Evolutionary conservation across 1,284 basidiomycete genomes (phyloP).

Genomic region (Mycena sp.): DNA sequence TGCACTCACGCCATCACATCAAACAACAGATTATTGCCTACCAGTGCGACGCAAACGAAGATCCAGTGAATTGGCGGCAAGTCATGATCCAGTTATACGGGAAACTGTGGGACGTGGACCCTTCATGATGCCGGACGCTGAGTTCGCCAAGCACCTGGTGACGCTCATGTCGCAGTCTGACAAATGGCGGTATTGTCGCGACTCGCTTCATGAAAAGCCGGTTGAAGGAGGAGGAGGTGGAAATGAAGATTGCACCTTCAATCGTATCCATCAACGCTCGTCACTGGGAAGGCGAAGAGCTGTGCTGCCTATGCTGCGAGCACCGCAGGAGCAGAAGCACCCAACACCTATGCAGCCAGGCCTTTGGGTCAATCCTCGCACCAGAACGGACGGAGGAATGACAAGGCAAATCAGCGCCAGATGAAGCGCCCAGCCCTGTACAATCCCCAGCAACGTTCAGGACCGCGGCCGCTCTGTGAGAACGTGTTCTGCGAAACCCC

Average conservation of each 20-base stretch:
- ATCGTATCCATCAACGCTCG: constrained; percentile 16
- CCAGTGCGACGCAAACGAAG: constrained; percentile 1
- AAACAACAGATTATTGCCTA: constrained; percentile 12
- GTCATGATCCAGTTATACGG: constrained; percentile 18
- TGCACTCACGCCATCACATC: constrained; percentile 16
- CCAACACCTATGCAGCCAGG: not conserved
- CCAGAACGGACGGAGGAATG: constrained; percentile 3
- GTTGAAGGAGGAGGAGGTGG: constrained; percentile 5
- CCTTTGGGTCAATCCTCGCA: too few species aligned
- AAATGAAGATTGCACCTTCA: constrained; percentile 11
- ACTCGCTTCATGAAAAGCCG: constrained; percentile 11
- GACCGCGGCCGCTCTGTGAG: not conserved
- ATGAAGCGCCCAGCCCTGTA: not conserved
- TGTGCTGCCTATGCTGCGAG: not conserved
- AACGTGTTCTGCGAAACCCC: constrained; percentile 12
- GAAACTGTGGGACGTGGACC: constrained; percentile 18
- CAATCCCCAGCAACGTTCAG: not conserved
- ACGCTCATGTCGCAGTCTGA: constrained; percentile 11
- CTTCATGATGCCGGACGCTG: constrained; percentile 16
- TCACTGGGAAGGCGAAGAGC: not conserved
- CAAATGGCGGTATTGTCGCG: constrained; percentile 17
- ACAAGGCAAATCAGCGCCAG: not conserved
- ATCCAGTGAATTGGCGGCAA: constrained; percentile 16
- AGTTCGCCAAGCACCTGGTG: constrained; percentile 20
- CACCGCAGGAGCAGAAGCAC: too few species aligned